These are phyloP conservation scores for Zygosaccharomyces sapae DNA, from an alignment of 1,139 yeast species.

Conservation along the genomic window DNA sequence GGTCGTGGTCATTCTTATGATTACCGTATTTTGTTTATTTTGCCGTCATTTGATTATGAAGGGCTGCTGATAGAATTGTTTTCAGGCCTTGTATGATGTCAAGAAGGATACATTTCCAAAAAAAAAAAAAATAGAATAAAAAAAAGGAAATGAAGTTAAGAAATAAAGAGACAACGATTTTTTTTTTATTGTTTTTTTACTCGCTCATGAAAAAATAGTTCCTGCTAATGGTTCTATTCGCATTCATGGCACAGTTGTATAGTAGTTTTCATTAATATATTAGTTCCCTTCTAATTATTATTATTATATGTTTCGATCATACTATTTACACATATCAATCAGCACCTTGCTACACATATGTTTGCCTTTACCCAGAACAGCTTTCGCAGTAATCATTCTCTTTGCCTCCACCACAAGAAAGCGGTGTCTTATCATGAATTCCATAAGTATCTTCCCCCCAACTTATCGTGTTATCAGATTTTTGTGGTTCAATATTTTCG, in stretches of 20 bases:
- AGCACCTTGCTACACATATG: not conserved
- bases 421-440: constrained; percentile 14
- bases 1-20: not conserved
- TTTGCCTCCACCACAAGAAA: constrained; percentile 9
- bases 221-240: constrained; percentile 5
- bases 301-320: constrained; percentile 9
- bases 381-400: constrained; percentile 13
- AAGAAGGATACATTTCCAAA: constrained; percentile 13
- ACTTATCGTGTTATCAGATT: not conserved
- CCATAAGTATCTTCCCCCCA: constrained; percentile 13
- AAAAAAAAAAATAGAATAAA: not conserved
- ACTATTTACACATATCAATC: constrained; percentile 1
- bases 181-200: constrained; percentile 9
- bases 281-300: constrained; percentile 4
- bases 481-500: constrained; percentile 4
- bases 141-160: not conserved
- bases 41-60: not conserved
- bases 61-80: constrained; percentile 14
- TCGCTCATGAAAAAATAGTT: constrained; percentile 11
- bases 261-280: constrained; percentile 8
- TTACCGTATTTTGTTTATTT: constrained; percentile 1
- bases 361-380: constrained; percentile 12
- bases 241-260: constrained; percentile 18
- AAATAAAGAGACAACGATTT: not conserved
- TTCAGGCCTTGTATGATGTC: constrained; percentile 12